Evolutionary conservation across 2,329 filamentous ascomycete genomes (phyloP), one percentile per base, ranked within the genome.

Genomic region (Parascedosporium putredinis): DNA sequence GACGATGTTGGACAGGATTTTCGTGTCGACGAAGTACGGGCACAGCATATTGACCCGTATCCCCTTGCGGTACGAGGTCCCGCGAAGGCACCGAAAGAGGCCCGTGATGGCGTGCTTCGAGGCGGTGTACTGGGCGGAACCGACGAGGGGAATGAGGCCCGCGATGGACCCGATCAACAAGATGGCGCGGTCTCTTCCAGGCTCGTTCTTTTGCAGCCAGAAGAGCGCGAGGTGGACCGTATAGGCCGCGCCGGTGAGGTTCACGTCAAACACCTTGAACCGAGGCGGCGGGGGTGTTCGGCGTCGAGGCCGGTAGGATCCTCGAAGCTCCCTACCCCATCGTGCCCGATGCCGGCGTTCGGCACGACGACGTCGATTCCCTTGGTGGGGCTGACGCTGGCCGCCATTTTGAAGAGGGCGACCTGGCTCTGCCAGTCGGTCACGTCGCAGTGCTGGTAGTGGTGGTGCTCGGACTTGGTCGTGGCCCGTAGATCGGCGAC

Each of bases 71-170:
- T 58, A 60, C 14, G 27, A n/a, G 14, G 43, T 29, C 18, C 40
- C 20, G 29, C 63, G 55, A 43, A 86, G 64, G 5, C 71, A 69
- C 40, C 82, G 72, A 62, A 82, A 85, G 29, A 85, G 65, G 0
- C 82, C 83, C 9, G 83, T 68, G 0, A 86, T 73, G 18, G 72
- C 82, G 63, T 86, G 83, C 60, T 86, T 86, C 42, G 78, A 73
- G 27, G 75, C 69, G 22, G 71, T 70, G 61, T 86, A 86, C 51
- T 79, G 72, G 6, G 45, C 24, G 5, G 66, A 57, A 10, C 38
- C 38, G 53, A 70, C 64, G 36, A 66, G 64, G 2, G 72, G 62
- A 25, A 76, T 58, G 3, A 79, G 52, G 9, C 76, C 77, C 1
- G 82, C 81, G 29, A 84, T 66, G 8, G 79, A 83, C 34, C 81